Evolutionary conservation across 257 asterid genomes (phyloP), one percentile per base, ranked within the genome.

Genomic region (Coffea eugenioides): DNA sequence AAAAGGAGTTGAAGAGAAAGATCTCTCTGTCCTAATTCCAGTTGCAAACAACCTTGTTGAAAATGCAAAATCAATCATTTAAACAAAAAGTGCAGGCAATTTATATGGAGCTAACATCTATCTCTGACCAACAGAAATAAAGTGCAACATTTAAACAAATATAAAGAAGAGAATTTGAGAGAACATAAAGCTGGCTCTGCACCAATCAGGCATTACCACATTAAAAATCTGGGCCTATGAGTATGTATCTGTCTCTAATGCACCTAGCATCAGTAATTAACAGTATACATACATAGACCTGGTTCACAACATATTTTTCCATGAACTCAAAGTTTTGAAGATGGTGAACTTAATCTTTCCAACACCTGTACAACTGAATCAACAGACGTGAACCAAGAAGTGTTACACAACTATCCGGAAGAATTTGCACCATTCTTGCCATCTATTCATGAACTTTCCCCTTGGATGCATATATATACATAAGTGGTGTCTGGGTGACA

Each of bases 1-100:
- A 31, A 64, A 64, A 80, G 67, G 27, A 61, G 77, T 68, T 66
- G 25, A 72, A 46, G 51, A 48, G 31, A 49, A 73, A 68, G 59
- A 65, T 41, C 36, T 73, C 45, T 65, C 21, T 59, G 66, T 23
- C 43, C 51, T 8, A 43, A 46, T 46, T 48, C 61, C 71, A 39
- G 56, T 62, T 79, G 34, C 34, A 73, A 56, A 79, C 57, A 31
- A 64, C 31, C 67, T 61, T 31, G 31, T n/a, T 49, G 27, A 73
- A 36, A 15, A n/a, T 59, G 69, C 20, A 61, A 54, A 16, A 72
- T 1, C 25, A 49, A 51, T 34, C 66, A 20, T 25, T 36, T 18
- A 64, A n/a, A 74, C 21, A 61, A 74, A 21, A 2, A 3, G 12
- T n/a, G 6, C 21, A 49, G 15, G n/a, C 52, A 3, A 39, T 15